Base-by-base conservation (phyloP, 2,329 filamentous ascomycete species). In the Tolypocladium endophyticum region DNA sequence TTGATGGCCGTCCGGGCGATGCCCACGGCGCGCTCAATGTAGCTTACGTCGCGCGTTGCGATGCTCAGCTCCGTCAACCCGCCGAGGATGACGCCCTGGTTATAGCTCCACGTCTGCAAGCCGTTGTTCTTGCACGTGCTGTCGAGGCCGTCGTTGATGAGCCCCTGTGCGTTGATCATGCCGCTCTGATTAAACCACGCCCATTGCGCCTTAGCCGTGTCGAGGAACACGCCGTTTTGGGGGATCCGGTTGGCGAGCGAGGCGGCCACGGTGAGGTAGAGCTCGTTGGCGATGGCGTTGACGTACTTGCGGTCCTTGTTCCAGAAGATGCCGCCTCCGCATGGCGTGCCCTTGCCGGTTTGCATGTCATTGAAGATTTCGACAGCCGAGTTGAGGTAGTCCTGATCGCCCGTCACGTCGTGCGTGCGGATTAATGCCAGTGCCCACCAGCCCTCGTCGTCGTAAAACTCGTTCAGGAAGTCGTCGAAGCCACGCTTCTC, bases 381-480 rank as follows among this genome's bases (percentile, higher is more conserved):
- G 59, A 76, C 75, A 11, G 83, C 81, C 7, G 77, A 74, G 55
- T 81, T 67, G 45, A 87, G 78, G 63, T 83, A 87, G n/a, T 75
- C 73, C 2, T 63, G 41, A 53, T 85, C 73, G 3, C 73, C 71
- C 0, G 82, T 83, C 20, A 82, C 71, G 65, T 87, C 84, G 65
- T 77, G 84, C 5, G 80, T 74, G 30, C 79, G 77, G 58, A 86
- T 80, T 75, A 83, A 79, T 23, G 76, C 83, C 60, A 86, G 74
- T 12, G 79, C 82, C 84, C 84, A 87, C 84, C 84, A 86, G n/a
- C 81, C 78, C 66, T 83, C 80, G 65, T 86, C 84, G 62, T 87
- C 84, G 63, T 83, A 84, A 61, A 72, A 84, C 8, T 78, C 76
- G 61, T 83, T 81, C 59, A 79, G 69, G 66, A 81, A 83, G 59